These are phyloP conservation scores for Acer negundo DNA, from an alignment of 345 rosid genomes.

Conservation along the genomic window DNA sequence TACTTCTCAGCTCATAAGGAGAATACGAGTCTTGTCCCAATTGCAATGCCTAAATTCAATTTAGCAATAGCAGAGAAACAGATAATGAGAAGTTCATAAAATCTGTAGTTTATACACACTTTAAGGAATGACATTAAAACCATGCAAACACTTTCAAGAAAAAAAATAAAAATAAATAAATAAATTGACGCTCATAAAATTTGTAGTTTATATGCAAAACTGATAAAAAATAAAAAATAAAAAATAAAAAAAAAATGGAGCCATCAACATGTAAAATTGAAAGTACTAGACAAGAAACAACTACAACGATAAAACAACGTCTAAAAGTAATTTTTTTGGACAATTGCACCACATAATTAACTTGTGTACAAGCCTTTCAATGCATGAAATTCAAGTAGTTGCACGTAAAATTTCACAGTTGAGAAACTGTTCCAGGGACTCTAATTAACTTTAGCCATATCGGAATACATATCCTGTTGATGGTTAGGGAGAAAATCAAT, in stretches of 20 bases:
- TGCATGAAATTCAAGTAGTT: no score
- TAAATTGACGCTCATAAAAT: background rate
- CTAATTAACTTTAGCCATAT: no score
- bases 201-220: background rate
- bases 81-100: background rate
- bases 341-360: no score
- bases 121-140: background rate
- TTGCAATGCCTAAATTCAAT: constrained; percentile 58
- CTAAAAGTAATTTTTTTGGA: no score
- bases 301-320: background rate
- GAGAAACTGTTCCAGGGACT: no score
- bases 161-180: no score
- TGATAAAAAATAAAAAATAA: no score
- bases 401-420: no score
- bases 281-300: background rate
- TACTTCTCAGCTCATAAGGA: constrained; percentile 50
- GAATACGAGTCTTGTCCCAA: constrained; percentile 64
- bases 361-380: no score
- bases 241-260: background rate
- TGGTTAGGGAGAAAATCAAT: no score
- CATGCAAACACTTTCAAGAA: background rate
- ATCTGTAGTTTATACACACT: background rate
- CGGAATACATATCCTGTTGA: no score
- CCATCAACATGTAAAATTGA: background rate
- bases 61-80: background rate